Evolutionary conservation across 345 rosid genomes (phyloP).

Genomic region (Lepidium africanum): DNA sequence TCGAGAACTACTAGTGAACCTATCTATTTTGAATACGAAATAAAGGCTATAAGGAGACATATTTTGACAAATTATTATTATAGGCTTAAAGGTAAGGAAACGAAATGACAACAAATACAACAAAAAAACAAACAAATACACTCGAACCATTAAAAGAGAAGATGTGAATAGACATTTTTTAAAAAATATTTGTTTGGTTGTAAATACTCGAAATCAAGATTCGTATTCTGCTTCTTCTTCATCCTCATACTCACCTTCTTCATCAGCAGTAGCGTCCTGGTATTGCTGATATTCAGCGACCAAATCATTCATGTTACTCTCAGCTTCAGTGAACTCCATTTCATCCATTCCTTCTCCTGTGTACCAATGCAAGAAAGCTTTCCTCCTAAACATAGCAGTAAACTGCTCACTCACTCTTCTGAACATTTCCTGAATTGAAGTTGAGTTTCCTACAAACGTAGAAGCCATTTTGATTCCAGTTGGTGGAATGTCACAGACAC

Average conservation of each 20-base stretch:
- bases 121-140: background rate
- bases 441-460: slow-evolving; percentile 63
- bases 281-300: slow-evolving; percentile 95
- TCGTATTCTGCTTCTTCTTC: slow-evolving; percentile 41
- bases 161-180: background rate
- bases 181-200: background rate
- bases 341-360: slow-evolving; percentile 99
- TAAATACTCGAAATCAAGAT: slow-evolving; percentile 5
- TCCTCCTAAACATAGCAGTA: slow-evolving; percentile 95
- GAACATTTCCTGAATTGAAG: slow-evolving; percentile 95
- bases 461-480: slow-evolving; percentile 41
- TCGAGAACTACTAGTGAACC: no score
- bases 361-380: slow-evolving; percentile 96
- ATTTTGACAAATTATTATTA: no score
- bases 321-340: slow-evolving; percentile 98
- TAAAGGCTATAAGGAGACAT: no score
- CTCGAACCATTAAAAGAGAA: background rate
- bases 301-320: slow-evolving; percentile 95
- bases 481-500: slow-evolving; percentile 47
- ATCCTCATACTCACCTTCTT: slow-evolving; percentile 74
- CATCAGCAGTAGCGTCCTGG: slow-evolving; percentile 93
- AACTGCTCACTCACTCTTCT: slow-evolving; percentile 98
- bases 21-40: no score
- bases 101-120: background rate
- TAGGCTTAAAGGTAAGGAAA: no score